Evolutionary conservation across 176 grass and related monocot genomes (phyloP), one percentile per base, ranked within the genome.

Genomic region (Coix lacrymajobi): DNA sequence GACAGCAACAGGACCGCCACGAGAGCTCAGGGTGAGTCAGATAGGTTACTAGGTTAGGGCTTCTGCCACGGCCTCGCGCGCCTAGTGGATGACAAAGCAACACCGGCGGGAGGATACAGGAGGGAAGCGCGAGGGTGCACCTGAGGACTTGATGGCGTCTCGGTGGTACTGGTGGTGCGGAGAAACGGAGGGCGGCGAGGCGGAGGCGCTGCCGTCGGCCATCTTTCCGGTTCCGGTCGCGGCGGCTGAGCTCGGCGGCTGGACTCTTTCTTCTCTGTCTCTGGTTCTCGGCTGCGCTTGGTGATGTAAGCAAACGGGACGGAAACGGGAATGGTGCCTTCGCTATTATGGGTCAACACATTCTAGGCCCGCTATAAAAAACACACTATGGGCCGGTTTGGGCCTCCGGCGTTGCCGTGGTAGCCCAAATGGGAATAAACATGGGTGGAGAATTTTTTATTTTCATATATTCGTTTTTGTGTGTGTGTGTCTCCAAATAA

Each of bases 61-160:
- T 81, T 12, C 5, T 16, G 12, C 79, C 31, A 32, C 30, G n/a
- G 61, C 79, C 37, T 45, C 5, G 68, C 38, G 74, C 31, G 48
- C 49, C 43, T 46, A 75, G 48, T 14, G 67, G 87, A 85, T 71
- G 78, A 25, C 29, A 32, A 3, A 66, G 69, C 76, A 30, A 36
- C 83, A 26, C 25, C 43, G 31, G 76, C 39, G 49, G 39, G 17
- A 90, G 66, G 36, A 60, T 12, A 41, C 16, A 5, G 40, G 32
- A 75, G 7, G 8, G 61, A 16, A 73, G 17, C 9, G 13, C 16
- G 16, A 54, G 61, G 52, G 25, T 8, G 39, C 4, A 95, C 93
- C 93, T 90, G 93, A 86, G n/a, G 79, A 81, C 51, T 92, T 95
- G 63, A 92, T 78, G 63, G 87, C 74, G 11, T 84, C 80, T 4